Evolutionary conservation across 208 protist species (phyloP), one percentile per base, ranked within the genome.

Genomic region (Trypanosoma congolense): DNA sequence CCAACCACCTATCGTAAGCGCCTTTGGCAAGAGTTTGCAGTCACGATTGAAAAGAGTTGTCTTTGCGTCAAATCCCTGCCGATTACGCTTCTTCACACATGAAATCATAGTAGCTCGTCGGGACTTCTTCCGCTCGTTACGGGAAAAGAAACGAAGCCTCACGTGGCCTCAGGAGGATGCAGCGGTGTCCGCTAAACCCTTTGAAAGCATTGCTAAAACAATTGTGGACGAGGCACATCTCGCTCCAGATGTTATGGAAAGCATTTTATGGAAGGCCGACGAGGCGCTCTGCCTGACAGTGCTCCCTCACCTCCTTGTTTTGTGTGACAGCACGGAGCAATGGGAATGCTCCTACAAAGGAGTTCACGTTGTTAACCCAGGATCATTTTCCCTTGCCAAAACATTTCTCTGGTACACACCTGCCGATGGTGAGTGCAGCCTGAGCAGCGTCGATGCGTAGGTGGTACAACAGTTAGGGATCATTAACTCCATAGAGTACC

Each of bases 341-440:
- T 95, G 88, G 88, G 82, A 95, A 56, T 91, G 84, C 52, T 64
- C 77, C 25, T 92, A 95, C 71, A 89, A 88, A 44, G 84, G 78
- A 8, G 75, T 80, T 28, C 81, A 80, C 54, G 71, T 91, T 21
- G 56, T 95, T 25, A 95, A 95, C 61, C 88, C 88, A 25, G 84
- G 88, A 21, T 87, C 82, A 8, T 95, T 95, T 59, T 61, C 79
- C 1, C 75, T 83, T 10, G 78, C 45, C 44, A 52, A 70, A 18
- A 90, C 84, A 6, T 95, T 95, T 69, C 48, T 95, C 38, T 95
- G 88, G 85, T 92, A 95, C 63, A 95, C 88, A 0, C 88, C 82
- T 43, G 56, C 75, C 4, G 88, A 95, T 60, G 80, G 80, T 24
- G 84, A 90, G 63, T 92, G 82, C 52, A 82, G 70, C 50, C 70